phyloP scores from a whole-genome alignment of 345 rosid species.

The Brassica juncea region DNA sequence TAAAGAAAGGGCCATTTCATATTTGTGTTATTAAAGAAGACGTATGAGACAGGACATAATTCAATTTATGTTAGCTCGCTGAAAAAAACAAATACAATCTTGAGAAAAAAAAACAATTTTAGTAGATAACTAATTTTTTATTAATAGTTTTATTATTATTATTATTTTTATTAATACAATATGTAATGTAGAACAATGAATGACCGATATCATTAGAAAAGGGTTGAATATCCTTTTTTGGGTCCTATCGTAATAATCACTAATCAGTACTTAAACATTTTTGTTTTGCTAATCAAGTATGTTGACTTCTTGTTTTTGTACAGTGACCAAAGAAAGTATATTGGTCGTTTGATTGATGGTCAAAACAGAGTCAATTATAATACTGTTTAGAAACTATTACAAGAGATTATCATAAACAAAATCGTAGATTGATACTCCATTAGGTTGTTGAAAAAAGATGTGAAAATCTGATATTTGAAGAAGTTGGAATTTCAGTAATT shows the following conservation, averaged over 20 bases:
- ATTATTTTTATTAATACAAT: background rate
- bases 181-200: background rate
- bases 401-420: background rate
- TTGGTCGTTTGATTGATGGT: background rate
- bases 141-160: background rate
- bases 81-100: background rate
- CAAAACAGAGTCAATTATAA: background rate
- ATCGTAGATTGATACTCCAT: background rate
- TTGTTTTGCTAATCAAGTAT: background rate
- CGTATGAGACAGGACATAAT: background rate
- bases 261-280: background rate
- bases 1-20: background rate
- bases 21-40: background rate
- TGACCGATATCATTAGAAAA: background rate
- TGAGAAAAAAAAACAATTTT: background rate
- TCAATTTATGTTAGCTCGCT: background rate
- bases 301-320: background rate
- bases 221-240: background rate
- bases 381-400: background rate
- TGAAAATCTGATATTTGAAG: background rate
- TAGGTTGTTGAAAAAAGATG: background rate
- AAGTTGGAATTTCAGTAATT: background rate
- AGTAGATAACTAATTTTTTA: background rate
- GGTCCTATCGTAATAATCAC: conserved; percentile 11
- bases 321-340: background rate